Conservation (phyloP, 2,329 filamentous ascomycete genomes). For the Alternaria sp. region DNA sequence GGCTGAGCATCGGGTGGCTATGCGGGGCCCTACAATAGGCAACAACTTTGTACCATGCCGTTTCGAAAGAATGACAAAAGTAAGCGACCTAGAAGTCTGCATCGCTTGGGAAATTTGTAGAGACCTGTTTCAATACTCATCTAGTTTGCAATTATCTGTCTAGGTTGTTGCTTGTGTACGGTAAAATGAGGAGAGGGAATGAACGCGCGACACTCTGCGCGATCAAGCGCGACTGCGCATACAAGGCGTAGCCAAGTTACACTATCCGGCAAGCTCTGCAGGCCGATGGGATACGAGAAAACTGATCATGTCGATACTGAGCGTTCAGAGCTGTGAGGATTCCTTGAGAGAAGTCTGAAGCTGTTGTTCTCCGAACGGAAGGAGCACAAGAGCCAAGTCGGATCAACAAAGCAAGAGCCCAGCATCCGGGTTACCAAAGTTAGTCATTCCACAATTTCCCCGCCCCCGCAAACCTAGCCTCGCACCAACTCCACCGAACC, state of each 20-base stretch:
- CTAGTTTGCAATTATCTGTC: no score
- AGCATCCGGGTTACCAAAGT: slow-evolving; percentile 6
- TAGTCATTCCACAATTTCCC: slow-evolving; percentile 41
- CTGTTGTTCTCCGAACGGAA: not conserved
- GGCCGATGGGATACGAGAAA: not conserved
- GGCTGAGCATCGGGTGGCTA: not conserved
- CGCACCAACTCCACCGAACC: slow-evolving; percentile 1
- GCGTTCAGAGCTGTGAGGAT: no score
- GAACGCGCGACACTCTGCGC: not conserved
- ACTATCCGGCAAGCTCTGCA: no score
- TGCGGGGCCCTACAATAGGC: not conserved
- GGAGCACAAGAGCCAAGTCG: not conserved
- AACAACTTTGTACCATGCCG: not conserved
- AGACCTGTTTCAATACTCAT: no score
- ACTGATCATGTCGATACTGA: not conserved
- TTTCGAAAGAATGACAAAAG: no score
- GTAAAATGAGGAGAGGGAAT: not conserved
- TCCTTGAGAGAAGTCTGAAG: no score
- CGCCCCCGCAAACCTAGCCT: slow-evolving; percentile 43
- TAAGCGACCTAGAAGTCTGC: no score
- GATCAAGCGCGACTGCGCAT: not conserved
- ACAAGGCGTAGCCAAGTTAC: no score
- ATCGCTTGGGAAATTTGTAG: no score
- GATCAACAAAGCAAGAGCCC: slow-evolving; percentile 1
- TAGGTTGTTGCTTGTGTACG: no score